Conservation (phyloP, 495 filamentous ascomycete species). For the Penicillium subrubescens region DNA sequence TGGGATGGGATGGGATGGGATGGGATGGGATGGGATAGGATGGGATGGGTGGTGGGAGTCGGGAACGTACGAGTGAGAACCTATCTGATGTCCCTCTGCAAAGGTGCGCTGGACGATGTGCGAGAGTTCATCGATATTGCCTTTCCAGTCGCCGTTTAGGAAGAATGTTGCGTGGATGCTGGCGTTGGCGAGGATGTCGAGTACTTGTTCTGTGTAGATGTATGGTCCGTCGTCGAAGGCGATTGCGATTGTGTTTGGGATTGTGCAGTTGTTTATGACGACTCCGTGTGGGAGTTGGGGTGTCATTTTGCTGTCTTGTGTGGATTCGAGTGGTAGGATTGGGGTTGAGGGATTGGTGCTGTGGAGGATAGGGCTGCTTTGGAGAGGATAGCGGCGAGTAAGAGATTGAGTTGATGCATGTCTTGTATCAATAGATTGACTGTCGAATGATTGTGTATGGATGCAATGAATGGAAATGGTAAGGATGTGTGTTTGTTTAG, state of each 20-base stretch:
- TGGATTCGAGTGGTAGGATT: neutral
- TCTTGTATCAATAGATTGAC: neutral
- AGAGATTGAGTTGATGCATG: constrained; percentile 15
- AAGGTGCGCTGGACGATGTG: constrained; percentile 62
- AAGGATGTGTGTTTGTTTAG: neutral
- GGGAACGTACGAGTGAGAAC: constrained; percentile 67
- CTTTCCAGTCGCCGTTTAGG: constrained; percentile 69
- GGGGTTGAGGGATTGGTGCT: constrained; percentile 4
- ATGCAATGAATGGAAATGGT: neutral
- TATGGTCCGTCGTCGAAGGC: constrained; percentile 79
- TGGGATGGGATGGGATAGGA: neutral
- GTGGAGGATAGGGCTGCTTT: constrained; percentile 7
- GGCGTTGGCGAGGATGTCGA: constrained; percentile 63
- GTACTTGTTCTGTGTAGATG: constrained; percentile 61
- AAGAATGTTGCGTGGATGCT: constrained; percentile 72
- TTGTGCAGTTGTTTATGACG: constrained; percentile 61
- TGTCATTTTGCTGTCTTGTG: neutral
- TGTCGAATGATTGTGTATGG: neutral
- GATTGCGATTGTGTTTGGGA: constrained; percentile 63
- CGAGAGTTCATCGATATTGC: constrained; percentile 50
- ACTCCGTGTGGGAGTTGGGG: constrained; percentile 52
- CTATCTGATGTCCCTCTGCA: constrained; percentile 70
- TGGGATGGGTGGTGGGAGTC: neutral
- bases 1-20: too few species aligned
- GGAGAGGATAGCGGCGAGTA: constrained; percentile 13